Conservation (phyloP, 2,329 filamentous ascomycete species). For the Xenosphaeropsis pyriputrescens region DNA sequence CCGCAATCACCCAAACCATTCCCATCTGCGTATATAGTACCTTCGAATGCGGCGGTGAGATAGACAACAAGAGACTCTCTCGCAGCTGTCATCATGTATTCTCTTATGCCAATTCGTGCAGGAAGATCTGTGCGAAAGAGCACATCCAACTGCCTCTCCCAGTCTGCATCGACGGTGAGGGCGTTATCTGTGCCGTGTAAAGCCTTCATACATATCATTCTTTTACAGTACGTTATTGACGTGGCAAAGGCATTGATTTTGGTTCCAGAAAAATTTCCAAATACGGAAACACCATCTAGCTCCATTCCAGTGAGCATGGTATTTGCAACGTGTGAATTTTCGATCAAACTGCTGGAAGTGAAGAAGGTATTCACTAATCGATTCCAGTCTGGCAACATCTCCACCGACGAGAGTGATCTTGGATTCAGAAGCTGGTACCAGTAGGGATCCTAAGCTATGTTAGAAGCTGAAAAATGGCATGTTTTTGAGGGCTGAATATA, state of each 20-base stretch:
- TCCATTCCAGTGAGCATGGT: constrained; percentile 22
- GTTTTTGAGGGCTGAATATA: constrained; percentile 41
- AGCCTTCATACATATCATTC: constrained; percentile 43
- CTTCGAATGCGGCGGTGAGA: constrained; percentile 40
- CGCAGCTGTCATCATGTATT: constrained; percentile 31
- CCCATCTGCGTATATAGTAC: constrained; percentile 29
- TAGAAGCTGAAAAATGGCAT: constrained; percentile 5
- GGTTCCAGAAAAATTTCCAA: constrained; percentile 22
- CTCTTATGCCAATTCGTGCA: constrained; percentile 42
- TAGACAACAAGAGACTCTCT: constrained; percentile 25
- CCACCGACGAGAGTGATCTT: constrained; percentile 25
- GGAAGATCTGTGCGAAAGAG: constrained; percentile 55
- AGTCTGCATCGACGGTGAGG: constrained; percentile 54
- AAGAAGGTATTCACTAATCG: constrained; percentile 36
- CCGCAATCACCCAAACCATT: constrained; percentile 29
- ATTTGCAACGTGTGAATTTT: constrained; percentile 16
- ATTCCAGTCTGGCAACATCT: constrained; percentile 32
- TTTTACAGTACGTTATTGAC: constrained; percentile 55
- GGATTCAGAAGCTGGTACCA: constrained; percentile 52
- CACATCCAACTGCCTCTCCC: constrained; percentile 68
- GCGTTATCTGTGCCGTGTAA: constrained; percentile 14
- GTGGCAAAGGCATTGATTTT: constrained; percentile 44
- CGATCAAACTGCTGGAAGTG: constrained; percentile 16
- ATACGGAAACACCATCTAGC: constrained; percentile 21
- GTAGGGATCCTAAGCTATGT: constrained; percentile 32